Percentiles rank a stretch among this genome's conserved stretches.
Conservation (phyloP, 139 green algal species). For the Coccomyxa sp. region DNA sequence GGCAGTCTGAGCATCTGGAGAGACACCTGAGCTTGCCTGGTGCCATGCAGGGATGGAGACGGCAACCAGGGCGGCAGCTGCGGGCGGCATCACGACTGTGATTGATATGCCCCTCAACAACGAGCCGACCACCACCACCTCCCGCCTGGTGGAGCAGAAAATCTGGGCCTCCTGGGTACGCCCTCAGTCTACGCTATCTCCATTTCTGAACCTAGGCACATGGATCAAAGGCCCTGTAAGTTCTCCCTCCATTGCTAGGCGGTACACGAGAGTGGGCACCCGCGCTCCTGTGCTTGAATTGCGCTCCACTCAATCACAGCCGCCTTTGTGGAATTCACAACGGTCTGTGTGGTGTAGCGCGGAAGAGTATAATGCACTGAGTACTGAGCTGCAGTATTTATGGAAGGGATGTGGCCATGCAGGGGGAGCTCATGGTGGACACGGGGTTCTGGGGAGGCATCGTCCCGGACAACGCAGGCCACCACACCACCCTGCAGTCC, state of each 20-base stretch:
- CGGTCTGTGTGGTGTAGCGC: background rate
- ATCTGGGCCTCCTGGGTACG: slow-evolving; percentile 32
- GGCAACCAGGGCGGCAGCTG: slow-evolving; percentile 78
- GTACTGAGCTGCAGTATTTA: background rate
- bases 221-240: background rate
- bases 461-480: slow-evolving; percentile 77
- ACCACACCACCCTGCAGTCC: slow-evolving; percentile 43
- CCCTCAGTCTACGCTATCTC: background rate
- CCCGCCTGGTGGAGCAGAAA: slow-evolving; percentile 53
- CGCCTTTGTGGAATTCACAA: background rate
- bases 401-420: background rate
- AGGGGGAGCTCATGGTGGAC: slow-evolving; percentile 68
- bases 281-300: background rate
- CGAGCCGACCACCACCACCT: slow-evolving; percentile 55
- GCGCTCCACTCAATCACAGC: background rate
- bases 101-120: slow-evolving; percentile 97
- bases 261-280: background rate
- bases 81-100: slow-evolving; percentile 84
- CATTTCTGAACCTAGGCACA: background rate
- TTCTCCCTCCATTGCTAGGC: background rate
- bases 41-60: slow-evolving; percentile 58
- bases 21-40: background rate
- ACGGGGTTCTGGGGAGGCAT: slow-evolving; percentile 90
- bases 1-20: background rate
- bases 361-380: background rate